Evolutionary conservation across 2,329 filamentous ascomycete species (phyloP), one percentile per base, ranked within the genome.

Genomic region (Coniochaeta sp.): DNA sequence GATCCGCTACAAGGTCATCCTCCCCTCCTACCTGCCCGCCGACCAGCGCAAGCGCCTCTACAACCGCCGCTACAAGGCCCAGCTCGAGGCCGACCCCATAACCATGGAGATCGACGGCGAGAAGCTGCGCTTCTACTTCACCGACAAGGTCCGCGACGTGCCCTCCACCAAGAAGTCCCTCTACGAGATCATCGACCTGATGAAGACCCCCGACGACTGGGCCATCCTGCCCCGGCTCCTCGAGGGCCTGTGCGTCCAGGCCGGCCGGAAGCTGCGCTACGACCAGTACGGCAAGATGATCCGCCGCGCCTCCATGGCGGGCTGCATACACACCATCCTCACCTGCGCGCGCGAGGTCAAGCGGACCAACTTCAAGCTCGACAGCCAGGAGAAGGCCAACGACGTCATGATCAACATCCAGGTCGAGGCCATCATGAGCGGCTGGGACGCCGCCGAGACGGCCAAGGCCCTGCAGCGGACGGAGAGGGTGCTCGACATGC

Each of bases 1-100:
- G 24, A 79, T 89, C 68, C 83, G 86, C 64, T 73, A 79, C 54
- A 81, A 81, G 65, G 79, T 87, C 70, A 81, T 89, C 69, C 73
- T 89, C 47, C 86, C 86, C n/a, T 73, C 78, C 34, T 82, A 85
- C 68, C 81, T 90, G 31, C 76, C 79, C 24, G 61, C 69, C 31
- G 71, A 74, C 58, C 81, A 88, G 72, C 80, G 77, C 66, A 76
- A 80, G 65, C 76, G 81, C 62, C 72, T 89, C 65, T 81, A 78
- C 73, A 73, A 76, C 61, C 64, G 68, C 16, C 78, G 76, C 63
- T 75, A 79, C 70, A 73, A 76, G 64, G 72, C 78, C 64, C 71
- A 71, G 61, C 78, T 89, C 44, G 73, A 80, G 62, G 72, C 75
- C 38, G 82, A 86, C 68, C 82, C 84, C 40, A 76, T 86, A 62